phyloP scores from a whole-genome alignment of 176 grass and related monocot genomes.

The Eleusine coracana region DNA sequence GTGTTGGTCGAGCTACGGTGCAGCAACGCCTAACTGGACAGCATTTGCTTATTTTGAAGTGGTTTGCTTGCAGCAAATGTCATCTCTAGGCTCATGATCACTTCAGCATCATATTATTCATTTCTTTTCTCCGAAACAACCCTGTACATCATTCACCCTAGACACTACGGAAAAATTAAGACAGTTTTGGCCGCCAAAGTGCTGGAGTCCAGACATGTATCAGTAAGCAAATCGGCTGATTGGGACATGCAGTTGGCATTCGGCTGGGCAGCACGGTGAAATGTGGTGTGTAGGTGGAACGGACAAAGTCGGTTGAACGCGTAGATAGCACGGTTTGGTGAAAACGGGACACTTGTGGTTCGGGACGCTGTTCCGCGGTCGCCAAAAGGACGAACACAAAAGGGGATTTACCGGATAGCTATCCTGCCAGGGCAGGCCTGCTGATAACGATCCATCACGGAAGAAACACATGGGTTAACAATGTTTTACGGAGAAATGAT shows the following conservation, averaged over 20 bases:
- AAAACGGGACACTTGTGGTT: background rate
- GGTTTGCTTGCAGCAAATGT: constrained; percentile 21
- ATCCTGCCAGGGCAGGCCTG: no score
- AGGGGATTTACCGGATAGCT: background rate
- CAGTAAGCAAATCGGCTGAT: background rate
- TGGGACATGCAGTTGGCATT: background rate
- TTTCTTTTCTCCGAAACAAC: background rate
- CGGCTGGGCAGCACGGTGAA: constrained; percentile 3
- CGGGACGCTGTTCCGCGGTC: background rate
- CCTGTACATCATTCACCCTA: background rate
- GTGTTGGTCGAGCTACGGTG: background rate
- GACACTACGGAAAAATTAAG: background rate
- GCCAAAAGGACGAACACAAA: background rate
- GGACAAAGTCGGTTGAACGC: background rate
- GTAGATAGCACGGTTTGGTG: background rate
- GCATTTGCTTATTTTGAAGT: background rate
- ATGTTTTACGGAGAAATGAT: no score
- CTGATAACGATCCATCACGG: no score
- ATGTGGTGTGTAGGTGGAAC: no score
- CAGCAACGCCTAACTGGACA: background rate
- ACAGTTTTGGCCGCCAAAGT: background rate
- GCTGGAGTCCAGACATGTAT: background rate
- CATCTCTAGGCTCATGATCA: background rate
- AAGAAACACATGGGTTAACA: no score
- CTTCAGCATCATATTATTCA: background rate